Base-by-base conservation (phyloP, 73 alveolate genomes). In the Diophrys appendiculata region DNA sequence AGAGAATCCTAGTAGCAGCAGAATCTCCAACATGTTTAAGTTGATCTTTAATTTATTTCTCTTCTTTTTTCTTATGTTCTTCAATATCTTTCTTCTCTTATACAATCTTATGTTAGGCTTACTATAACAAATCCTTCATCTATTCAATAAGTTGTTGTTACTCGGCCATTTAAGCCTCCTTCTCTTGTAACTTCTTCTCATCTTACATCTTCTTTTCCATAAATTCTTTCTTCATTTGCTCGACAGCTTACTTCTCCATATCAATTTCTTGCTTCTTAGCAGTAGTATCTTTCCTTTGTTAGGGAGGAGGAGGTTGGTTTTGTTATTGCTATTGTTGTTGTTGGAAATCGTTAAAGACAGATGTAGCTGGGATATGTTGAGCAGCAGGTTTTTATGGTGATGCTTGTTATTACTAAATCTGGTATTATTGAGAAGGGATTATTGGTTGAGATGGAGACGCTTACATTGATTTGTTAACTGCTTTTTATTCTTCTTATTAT, bases 1-100 rank as follows among this genome's bases (percentile, higher is more conserved):
- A 11, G 18, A 81, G 67, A 14, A 81, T 23, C 52, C 33, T 22
- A 22, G 67, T 73, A 29, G 81, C 81, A 23, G 75, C 80, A 27
- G 35, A 43, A 43, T 43, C 60, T 11, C 60, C 60, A 11, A 43
- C 60, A 43, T 43, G 60, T 79, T 35, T 24, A 68, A 33, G 72
- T 32, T 28, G 11, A 23, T 33, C 26, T 35, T 34, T 79, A 35
- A 29, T 5, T 26, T 3, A 2, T 11, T 25, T 60, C 3, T 60
- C 71, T 60, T 60, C 30, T n/a, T 68, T 28, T 28, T 33, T 54
- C 74, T 65, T 71, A 31, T 52, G 43, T 33, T 43, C 60, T 43
- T 43, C 60, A 43, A 43, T 43, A 11, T 5, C 60, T 11, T 43
- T 43, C 60, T 43, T 43, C 18, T 43, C 60, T 43, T 5, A 11